phyloP scores from a whole-genome alignment of 306 rosid genomes.

The Abrus pulchellus region DNA sequence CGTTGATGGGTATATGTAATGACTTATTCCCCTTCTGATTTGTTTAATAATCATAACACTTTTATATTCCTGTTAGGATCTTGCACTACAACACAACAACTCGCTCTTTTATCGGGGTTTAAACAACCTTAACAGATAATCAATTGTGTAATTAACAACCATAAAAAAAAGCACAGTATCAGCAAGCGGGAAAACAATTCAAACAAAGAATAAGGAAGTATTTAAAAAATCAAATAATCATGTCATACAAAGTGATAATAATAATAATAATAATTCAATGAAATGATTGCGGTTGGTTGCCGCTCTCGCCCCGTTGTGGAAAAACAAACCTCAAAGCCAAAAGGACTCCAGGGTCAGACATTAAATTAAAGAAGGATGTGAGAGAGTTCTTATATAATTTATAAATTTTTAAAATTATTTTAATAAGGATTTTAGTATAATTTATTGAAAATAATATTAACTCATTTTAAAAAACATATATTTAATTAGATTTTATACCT shows the following conservation, averaged over 20 bases:
- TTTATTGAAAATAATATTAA: too few relatives aligned
- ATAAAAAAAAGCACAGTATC: background rate
- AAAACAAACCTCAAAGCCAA: background rate
- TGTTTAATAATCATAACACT: background rate
- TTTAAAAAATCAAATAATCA: background rate
- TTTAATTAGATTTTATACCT: background rate
- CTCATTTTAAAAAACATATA: too few relatives aligned
- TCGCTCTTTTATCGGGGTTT: background rate
- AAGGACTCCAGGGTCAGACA: background rate
- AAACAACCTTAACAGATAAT: background rate
- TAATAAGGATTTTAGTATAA: too few relatives aligned
- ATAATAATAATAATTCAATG: background rate
- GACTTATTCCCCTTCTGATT: background rate
- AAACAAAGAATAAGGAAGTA: background rate
- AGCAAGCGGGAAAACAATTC: background rate
- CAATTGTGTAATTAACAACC: background rate
- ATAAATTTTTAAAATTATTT: too few relatives aligned
- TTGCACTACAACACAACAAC: too few relatives aligned
- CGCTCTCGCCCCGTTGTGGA: background rate
- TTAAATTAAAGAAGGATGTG: too few relatives aligned
- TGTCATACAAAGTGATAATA: background rate
- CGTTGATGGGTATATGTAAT: background rate
- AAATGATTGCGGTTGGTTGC: constrained; percentile 29
- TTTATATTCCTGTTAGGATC: background rate
- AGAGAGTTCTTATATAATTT: too few relatives aligned